Conservation (phyloP, 164 flowering plant genomes). For the Santalum album region DNA sequence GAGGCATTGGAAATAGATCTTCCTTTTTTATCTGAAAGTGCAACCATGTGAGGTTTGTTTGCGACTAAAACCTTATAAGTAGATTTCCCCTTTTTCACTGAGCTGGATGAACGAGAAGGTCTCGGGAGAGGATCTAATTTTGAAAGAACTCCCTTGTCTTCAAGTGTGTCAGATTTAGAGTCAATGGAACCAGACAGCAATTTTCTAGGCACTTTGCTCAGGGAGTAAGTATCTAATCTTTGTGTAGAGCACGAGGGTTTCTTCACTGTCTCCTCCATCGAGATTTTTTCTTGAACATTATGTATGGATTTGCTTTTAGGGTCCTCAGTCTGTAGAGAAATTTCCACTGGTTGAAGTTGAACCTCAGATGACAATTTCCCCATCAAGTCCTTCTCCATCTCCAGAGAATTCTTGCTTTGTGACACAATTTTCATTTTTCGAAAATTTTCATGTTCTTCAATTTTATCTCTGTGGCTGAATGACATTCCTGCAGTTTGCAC, state of each 20-base stretch:
- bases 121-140: conserved; percentile 30
- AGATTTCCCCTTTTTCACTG: conserved; percentile 49
- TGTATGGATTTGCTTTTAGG: conserved; percentile 9
- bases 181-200: too few species aligned
- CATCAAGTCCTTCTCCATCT: conserved; percentile 11
- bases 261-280: conserved; percentile 11
- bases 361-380: conserved; percentile 10
- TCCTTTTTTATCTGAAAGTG: conserved; percentile 1
- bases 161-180: conserved; percentile 19
- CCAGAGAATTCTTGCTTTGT: too few species aligned
- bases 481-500: too few species aligned
- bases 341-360: conserved; percentile 11
- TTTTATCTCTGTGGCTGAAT: too few species aligned
- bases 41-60: conserved; percentile 10
- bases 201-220: conserved; percentile 6
- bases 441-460: too few species aligned
- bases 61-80: conserved; percentile 7
- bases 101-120: conserved; percentile 32
- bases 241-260: conserved; percentile 9
- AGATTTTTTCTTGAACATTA: conserved; percentile 14
- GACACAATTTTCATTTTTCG: conserved; percentile 11
- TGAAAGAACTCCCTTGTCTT: conserved; percentile 19
- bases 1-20: conserved; percentile 10
- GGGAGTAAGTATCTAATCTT: conserved; percentile 13
- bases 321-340: conserved; percentile 17